These are phyloP conservation scores for Scleroderma bovista DNA, from an alignment of 768 basidiomycete species.

Conservation along the genomic window DNA sequence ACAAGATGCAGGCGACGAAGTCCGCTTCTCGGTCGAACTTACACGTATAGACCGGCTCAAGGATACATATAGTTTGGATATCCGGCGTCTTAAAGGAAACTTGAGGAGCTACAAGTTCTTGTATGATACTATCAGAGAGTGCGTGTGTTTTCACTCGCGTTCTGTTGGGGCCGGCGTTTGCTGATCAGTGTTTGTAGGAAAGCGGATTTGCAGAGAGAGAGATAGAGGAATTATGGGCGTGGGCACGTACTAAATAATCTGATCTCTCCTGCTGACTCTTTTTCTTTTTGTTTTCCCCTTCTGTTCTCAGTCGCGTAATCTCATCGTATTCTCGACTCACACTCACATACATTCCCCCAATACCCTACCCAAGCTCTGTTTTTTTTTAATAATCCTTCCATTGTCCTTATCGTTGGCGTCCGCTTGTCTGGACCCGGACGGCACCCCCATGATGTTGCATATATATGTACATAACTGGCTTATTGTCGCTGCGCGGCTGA, in stretches of 20 bases:
- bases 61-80: constrained; percentile 88
- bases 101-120: constrained; percentile 89
- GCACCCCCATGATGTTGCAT: no score
- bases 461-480: no score
- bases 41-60: constrained; percentile 86
- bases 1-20: constrained; percentile 90
- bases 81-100: constrained; percentile 88
- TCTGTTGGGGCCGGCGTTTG: constrained; percentile 1
- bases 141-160: constrained; percentile 30
- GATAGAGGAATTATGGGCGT: constrained; percentile 26
- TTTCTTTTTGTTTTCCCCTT: background rate
- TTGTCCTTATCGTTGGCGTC: background rate
- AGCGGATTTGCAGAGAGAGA: constrained; percentile 35
- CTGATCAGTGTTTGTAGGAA: constrained; percentile 22
- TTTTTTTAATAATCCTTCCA: constrained; percentile 10
- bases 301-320: background rate
- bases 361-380: constrained; percentile 28
- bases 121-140: constrained; percentile 86
- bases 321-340: constrained; percentile 7
- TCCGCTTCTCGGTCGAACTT: constrained; percentile 92
- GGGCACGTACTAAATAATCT: constrained; percentile 14
- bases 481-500: no score
- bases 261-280: background rate
- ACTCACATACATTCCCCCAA: constrained; percentile 5
- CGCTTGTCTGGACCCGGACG: background rate